Conservation (phyloP, 1,139 yeast species). For the Taiozyma onychis region DNA sequence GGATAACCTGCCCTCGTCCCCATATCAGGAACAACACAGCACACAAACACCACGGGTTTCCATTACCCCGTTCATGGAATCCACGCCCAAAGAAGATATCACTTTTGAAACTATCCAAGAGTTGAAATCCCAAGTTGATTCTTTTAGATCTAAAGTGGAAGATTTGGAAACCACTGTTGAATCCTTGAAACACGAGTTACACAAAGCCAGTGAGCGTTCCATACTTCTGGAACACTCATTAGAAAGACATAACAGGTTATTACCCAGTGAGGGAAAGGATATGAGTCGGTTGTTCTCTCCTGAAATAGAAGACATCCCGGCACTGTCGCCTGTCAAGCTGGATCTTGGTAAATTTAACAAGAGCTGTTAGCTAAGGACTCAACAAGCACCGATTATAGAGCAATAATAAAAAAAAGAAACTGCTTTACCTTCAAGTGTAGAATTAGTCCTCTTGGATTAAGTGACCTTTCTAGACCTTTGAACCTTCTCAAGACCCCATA, state of each 20-base stretch:
- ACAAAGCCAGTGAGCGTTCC: slow-evolving; percentile 16
- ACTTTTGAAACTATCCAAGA: slow-evolving; percentile 9
- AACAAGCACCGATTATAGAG: no score
- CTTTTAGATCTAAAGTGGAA: slow-evolving; percentile 8
- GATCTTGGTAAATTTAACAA: slow-evolving; percentile 10
- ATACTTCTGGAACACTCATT: slow-evolving; percentile 12
- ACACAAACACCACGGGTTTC: slow-evolving; percentile 12
- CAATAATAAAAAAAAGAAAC: no score
- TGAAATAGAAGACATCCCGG: neutral
- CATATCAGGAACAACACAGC: neutral
- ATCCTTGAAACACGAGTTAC: slow-evolving; percentile 15
- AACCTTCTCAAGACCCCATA: no score
- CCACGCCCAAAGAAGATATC: neutral
- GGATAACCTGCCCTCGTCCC: neutral
- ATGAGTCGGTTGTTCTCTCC: neutral
- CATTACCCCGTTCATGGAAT: neutral
- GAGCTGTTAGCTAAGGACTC: neutral
- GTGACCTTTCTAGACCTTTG: no score
- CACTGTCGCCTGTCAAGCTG: slow-evolving; percentile 21
- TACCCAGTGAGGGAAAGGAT: slow-evolving; percentile 11
- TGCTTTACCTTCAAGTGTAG: no score
- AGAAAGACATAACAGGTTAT: slow-evolving; percentile 4
- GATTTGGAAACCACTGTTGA: slow-evolving; percentile 17
- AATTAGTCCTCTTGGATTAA: no score
- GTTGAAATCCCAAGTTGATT: slow-evolving; percentile 5